Evolutionary conservation across 164 flowering plant species (phyloP), one percentile per base, ranked within the genome.

Genomic region (Stephania yunnanensis): DNA sequence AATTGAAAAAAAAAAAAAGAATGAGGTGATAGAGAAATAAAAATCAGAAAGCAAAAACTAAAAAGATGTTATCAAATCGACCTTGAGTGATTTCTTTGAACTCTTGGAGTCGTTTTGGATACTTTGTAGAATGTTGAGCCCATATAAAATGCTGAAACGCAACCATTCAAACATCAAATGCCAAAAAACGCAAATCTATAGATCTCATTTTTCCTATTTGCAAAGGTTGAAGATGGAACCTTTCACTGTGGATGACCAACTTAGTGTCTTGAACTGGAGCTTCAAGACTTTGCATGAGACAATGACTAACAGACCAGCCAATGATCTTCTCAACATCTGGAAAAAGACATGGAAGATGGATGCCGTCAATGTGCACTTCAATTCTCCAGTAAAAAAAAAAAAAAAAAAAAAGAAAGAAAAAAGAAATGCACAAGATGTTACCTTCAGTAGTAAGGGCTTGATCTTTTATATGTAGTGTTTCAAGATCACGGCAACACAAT

Each of bases 231-330:
- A 66, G 22, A 63, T 66, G n/a, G 7, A 69, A 95, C 99, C 97
- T 95, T 77, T 93, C 97, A 69, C 83, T 75, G 19, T 94, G 87
- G 44, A 95, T 76, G 52, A 82, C 82, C 73, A 89, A 85, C 81
- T 93, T 95, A 8, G 87, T 65, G 83, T 89, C 95, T 81, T 81
- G 81, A 8, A 73, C 73, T 5, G 75, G n/a, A 50, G 77, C 78
- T 42, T 87, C 86, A 71, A 86, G 71, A 78, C 76, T 77, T 22
- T 88, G 85, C 99, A 92, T 93, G 44, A 89, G 83, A 76, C 92
- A 94, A 82, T 87, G 80, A 82, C 93, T 88, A 44, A 92, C 61
- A 67, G 97, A 97, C 99, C 99, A 95, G 22, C 97, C 95, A 42
- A 90, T 80, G 15, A 93, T 75, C 85, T 89, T 92, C 82, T 93